Conservation (phyloP, 331 rosid genomes). For the Erythrophleum ivorense region DNA sequence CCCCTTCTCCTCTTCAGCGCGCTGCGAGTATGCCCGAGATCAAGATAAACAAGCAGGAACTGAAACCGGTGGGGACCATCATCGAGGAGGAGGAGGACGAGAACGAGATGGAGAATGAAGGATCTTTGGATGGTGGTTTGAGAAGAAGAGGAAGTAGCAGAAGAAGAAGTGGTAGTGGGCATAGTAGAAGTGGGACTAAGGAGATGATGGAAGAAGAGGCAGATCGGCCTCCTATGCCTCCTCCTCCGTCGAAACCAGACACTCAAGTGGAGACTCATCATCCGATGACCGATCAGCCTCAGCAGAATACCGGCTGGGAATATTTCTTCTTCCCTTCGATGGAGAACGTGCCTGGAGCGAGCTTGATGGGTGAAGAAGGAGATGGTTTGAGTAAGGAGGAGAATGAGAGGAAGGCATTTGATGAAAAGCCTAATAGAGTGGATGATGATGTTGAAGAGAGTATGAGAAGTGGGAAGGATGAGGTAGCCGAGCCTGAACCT, state of each 20-base stretch:
- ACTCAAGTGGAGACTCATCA: slow-evolving; percentile 41
- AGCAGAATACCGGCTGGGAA: slow-evolving; percentile 59
- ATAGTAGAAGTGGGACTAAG: slow-evolving; percentile 35
- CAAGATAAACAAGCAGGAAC: slow-evolving; percentile 50
- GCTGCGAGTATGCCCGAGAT: slow-evolving; percentile 81
- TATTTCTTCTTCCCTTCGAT: slow-evolving; percentile 59
- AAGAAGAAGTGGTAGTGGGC: slow-evolving; percentile 38
- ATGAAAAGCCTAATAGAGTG: slow-evolving; percentile 50
- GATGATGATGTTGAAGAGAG: slow-evolving; percentile 30
- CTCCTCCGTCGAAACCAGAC: slow-evolving; percentile 40
- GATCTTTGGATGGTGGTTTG: slow-evolving; percentile 35
- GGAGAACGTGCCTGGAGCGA: slow-evolving; percentile 65
- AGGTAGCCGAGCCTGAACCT: slow-evolving; percentile 13
- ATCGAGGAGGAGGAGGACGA: slow-evolving; percentile 69
- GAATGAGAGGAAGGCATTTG: slow-evolving; percentile 45
- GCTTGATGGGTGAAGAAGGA: slow-evolving; percentile 54
- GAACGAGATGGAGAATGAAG: slow-evolving; percentile 60
- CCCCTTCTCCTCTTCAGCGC: slow-evolving; percentile 59
- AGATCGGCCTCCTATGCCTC: slow-evolving; percentile 53
- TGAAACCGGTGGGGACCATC: slow-evolving; percentile 48
- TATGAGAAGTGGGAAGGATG: slow-evolving; percentile 31
- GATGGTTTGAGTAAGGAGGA: slow-evolving; percentile 30
- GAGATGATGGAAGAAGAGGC: slow-evolving; percentile 44
- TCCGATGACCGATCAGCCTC: slow-evolving; percentile 40
- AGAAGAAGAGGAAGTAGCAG: slow-evolving; percentile 48